Evolutionary conservation across 2,329 filamentous ascomycete genomes (phyloP).

Genomic region (Coniochaeta sp.): DNA sequence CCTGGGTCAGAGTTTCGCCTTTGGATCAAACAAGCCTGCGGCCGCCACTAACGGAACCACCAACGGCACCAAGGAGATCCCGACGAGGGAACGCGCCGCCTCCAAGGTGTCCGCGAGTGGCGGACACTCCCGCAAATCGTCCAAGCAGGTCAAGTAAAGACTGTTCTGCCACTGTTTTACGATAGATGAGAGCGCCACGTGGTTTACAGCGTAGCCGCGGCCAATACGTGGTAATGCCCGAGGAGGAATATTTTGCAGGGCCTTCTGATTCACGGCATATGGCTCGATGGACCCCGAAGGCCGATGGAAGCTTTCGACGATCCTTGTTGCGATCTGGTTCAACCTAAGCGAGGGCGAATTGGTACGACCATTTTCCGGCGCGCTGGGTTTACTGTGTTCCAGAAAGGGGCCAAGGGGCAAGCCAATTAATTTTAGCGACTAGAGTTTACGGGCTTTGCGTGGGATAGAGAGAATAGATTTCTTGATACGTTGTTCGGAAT

Average conservation of each 20-base stretch:
- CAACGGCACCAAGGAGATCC: conserved; percentile 25
- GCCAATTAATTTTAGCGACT: background rate
- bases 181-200: background rate
- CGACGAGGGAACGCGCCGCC: conserved; percentile 26
- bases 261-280: background rate
- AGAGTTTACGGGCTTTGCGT: background rate
- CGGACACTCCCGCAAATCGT: conserved; percentile 21
- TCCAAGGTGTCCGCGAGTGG: conserved; percentile 23
- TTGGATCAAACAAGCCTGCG: conserved; percentile 24
- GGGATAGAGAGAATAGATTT: background rate
- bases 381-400: background rate
- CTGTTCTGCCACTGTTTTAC: background rate
- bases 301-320: background rate
- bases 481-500: background rate
- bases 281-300: background rate
- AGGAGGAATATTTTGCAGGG: background rate
- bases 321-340: background rate
- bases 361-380: background rate
- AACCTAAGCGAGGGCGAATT: conserved; percentile 1
- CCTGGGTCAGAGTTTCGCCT: conserved; percentile 42
- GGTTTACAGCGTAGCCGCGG: background rate
- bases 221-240: background rate
- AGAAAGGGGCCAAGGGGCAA: background rate
- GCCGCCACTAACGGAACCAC: conserved; percentile 19
- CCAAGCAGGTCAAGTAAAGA: background rate